A percentile compares a stretch with the other conserved stretches of the same genome.
Conservation (phyloP, 768 basidiomycete genomes). For the Pleurotus platypus region DNA sequence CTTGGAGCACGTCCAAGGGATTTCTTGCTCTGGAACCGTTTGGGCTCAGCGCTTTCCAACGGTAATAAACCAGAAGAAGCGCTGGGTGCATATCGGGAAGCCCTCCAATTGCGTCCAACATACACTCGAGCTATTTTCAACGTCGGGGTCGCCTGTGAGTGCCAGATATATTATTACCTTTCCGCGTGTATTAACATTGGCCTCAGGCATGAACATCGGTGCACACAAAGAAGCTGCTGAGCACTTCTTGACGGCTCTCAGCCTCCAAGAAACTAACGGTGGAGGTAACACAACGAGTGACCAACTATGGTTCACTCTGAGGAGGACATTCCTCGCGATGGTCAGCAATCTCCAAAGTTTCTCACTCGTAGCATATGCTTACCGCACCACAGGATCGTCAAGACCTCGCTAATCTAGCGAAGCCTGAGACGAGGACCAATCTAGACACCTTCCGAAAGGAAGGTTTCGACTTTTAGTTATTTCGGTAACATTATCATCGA, state of each 20-base stretch:
- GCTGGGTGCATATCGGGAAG: constrained; percentile 84
- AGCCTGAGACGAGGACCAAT: constrained; percentile 54
- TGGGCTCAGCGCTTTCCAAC: constrained; percentile 93
- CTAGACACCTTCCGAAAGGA: constrained; percentile 74
- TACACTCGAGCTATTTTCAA: constrained; percentile 98
- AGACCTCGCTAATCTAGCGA: constrained; percentile 78
- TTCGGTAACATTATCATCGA: not conserved
- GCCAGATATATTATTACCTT: not conserved
- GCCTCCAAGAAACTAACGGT: constrained; percentile 58
- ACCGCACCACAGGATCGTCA: constrained; percentile 56
- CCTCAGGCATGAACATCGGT: constrained; percentile 88
- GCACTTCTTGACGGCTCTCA: constrained; percentile 85
- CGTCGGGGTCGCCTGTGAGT: constrained; percentile 94
- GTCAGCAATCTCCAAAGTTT: constrained; percentile 34
- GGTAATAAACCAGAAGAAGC: constrained; percentile 94
- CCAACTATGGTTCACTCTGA: constrained; percentile 87
- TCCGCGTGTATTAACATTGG: not conserved
- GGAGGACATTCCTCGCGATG: constrained; percentile 79
- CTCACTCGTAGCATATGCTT: constrained; percentile 5
- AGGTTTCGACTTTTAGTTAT: constrained; percentile 82
- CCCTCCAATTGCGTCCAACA: constrained; percentile 85
- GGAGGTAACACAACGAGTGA: constrained; percentile 70
- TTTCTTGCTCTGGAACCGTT: constrained; percentile 92
- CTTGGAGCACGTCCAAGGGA: constrained; percentile 83
- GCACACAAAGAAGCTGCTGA: constrained; percentile 95